Percentiles rank a stretch among this genome's conserved stretches.
Conservation (phyloP, 306 rosid genomes). For the Begonia fuchsioides region DNA sequence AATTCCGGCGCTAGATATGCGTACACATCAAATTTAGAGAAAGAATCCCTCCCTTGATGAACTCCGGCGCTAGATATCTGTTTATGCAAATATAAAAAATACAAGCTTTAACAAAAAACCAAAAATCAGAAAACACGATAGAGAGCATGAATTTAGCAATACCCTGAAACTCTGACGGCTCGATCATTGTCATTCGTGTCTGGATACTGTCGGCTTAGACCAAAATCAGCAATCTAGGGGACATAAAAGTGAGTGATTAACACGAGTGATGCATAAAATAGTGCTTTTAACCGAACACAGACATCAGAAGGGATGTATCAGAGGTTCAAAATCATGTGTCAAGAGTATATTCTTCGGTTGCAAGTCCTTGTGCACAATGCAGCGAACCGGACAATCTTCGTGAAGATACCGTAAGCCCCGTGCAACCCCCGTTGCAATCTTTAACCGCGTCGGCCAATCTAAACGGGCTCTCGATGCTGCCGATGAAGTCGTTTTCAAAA, state of each 20-base stretch:
- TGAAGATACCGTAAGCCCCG: conserved; percentile 87
- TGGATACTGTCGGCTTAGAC: conserved; percentile 80
- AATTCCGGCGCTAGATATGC: conserved; percentile 77
- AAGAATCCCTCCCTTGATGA: conserved; percentile 51
- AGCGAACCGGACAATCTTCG: conserved; percentile 93
- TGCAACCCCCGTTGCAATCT: conserved; percentile 75
- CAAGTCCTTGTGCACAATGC: too few relatives aligned
- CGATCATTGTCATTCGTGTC: conserved; percentile 45
- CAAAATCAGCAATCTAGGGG: conserved; percentile 75
- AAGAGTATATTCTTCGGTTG: too few relatives aligned
- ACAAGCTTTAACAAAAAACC: conserved; percentile 5
- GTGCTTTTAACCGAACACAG: background rate
- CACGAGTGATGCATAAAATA: too few relatives aligned
- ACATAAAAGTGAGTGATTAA: conserved; percentile 7
- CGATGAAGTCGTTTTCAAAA: conserved; percentile 10
- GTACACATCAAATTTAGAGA: conserved; percentile 76
- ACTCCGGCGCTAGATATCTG: conserved; percentile 93
- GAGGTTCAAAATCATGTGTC: conserved; percentile 83
- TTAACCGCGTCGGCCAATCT: conserved; percentile 63
- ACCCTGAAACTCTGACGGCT: conserved; percentile 66
- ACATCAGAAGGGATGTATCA: conserved; percentile 26
- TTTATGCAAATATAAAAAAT: conserved; percentile 8
- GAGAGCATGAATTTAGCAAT: conserved; percentile 6
- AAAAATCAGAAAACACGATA: background rate
- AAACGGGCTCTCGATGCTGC: conserved; percentile 40